Percentiles rank a stretch among this genome's conserved stretches.
phyloP scores from a whole-genome alignment of 2,329 filamentous ascomycete species.

The Stachybotrys chartarum region DNA sequence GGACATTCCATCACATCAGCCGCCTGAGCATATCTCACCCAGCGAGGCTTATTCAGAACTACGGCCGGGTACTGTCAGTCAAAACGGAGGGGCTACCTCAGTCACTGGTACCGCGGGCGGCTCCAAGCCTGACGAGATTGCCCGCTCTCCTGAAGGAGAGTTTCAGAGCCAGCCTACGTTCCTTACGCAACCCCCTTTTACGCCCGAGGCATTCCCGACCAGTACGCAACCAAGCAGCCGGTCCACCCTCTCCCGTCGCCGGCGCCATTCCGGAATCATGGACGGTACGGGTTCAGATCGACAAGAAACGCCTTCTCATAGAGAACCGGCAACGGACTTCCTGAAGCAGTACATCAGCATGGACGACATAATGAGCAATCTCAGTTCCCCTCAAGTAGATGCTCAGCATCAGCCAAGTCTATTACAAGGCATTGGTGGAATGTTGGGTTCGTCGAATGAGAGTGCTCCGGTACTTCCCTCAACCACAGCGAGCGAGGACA shows the following conservation, averaged over 20 bases:
- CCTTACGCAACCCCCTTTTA: conserved; percentile 6
- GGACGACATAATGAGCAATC: conserved; percentile 2
- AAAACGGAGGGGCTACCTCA: neutral
- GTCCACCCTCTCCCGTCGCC: neutral
- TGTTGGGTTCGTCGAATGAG: no score
- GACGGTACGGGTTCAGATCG: neutral
- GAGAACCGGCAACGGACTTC: conserved; percentile 8
- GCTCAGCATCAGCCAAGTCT: neutral
- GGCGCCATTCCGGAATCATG: neutral
- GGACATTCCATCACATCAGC: conserved; percentile 3
- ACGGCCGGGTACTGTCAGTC: neutral
- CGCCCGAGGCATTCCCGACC: neutral
- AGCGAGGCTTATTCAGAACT: neutral
- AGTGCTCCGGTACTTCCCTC: neutral
- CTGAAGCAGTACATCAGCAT: conserved; percentile 9
- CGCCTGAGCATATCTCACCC: neutral
- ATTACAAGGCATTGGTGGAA: neutral
- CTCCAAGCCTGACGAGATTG: neutral
- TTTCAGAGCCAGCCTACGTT: conserved; percentile 4
- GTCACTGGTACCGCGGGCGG: neutral
- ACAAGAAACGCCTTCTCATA: neutral
- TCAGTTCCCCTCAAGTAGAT: neutral
- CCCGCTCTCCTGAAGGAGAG: neutral
- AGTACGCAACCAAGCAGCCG: neutral
- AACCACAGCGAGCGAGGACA: neutral